These are phyloP conservation scores for Paecilomyces formosus DNA, from an alignment of 2,329 filamentous ascomycete genomes.

Conservation along the genomic window DNA sequence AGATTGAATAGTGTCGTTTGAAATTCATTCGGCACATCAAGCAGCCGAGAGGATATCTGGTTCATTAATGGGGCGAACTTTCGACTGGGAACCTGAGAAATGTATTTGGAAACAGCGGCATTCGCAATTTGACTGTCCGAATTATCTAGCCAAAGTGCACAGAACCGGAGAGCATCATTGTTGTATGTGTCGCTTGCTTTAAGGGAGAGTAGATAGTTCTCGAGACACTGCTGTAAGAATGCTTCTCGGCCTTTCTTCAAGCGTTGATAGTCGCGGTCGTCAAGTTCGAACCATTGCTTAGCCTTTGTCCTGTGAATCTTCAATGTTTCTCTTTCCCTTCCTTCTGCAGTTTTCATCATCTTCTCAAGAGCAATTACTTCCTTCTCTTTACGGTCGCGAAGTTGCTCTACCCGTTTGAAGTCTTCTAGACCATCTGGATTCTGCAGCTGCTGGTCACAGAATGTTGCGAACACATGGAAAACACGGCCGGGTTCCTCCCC, in stretches of 20 bases:
- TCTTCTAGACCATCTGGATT: conserved; percentile 81
- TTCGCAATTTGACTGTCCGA: conserved; percentile 72
- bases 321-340: conserved; percentile 50
- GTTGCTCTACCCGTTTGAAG: conserved; percentile 67
- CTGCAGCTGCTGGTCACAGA: conserved; percentile 90
- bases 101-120: conserved; percentile 61
- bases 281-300: conserved; percentile 83
- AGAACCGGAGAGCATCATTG: conserved; percentile 84
- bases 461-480: conserved; percentile 88
- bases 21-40: conserved; percentile 62
- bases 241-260: conserved; percentile 68
- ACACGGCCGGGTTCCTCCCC: conserved; percentile 76
- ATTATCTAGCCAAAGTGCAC: conserved; percentile 87
- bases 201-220: conserved; percentile 86
- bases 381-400: conserved; percentile 71
- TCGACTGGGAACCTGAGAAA: conserved; percentile 70
- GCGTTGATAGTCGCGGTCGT: conserved; percentile 76
- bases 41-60: conserved; percentile 86
- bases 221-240: conserved; percentile 79
- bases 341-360: conserved; percentile 44
- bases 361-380: conserved; percentile 69
- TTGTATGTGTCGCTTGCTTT: conserved; percentile 81
- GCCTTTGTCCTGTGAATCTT: conserved; percentile 61
- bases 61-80: conserved; percentile 95
- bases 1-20: conserved; percentile 67